phyloP scores from a whole-genome alignment of 345 rosid genomes.

The Ceriops decandra region DNA sequence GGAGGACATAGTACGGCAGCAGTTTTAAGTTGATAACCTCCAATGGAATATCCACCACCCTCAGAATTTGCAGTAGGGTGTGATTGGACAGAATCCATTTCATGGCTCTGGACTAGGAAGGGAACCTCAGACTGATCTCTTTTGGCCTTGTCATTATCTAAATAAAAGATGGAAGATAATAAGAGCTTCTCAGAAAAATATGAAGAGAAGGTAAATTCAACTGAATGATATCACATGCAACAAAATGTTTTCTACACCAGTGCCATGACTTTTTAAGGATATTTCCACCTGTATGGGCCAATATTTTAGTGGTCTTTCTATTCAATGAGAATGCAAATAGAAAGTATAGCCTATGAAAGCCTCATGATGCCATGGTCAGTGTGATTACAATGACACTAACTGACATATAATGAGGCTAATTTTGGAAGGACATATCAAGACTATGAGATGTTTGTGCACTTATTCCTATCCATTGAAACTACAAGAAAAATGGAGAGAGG shows the following conservation, averaged over 20 bases:
- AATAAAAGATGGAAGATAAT: slow-evolving; percentile 20
- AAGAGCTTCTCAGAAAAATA: slow-evolving; percentile 9
- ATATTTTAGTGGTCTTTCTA: too few species aligned
- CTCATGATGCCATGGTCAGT: too few species aligned
- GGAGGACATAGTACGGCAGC: slow-evolving; percentile 36
- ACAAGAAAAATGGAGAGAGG: not conserved
- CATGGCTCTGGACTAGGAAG: slow-evolving; percentile 24
- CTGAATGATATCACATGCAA: not conserved
- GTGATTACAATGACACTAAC: too few species aligned
- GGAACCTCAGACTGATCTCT: slow-evolving; percentile 35
- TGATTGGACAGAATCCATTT: slow-evolving; percentile 17
- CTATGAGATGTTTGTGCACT: not conserved
- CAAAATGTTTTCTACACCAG: too few species aligned
- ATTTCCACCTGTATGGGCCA: too few species aligned
- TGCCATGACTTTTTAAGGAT: too few species aligned
- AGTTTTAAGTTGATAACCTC: slow-evolving; percentile 20
- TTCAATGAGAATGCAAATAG: too few species aligned
- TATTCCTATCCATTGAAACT: not conserved
- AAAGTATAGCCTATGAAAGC: too few species aligned
- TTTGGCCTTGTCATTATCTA: slow-evolving; percentile 41
- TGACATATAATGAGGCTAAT: not conserved
- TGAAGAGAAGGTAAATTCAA: slow-evolving; percentile 6
- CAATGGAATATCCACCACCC: slow-evolving; percentile 25
- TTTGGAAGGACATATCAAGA: not conserved
- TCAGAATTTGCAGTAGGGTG: slow-evolving; percentile 29